Evolutionary conservation across 2,329 filamentous ascomycete genomes (phyloP).

Genomic region (Aspergillaceae sp.): DNA sequence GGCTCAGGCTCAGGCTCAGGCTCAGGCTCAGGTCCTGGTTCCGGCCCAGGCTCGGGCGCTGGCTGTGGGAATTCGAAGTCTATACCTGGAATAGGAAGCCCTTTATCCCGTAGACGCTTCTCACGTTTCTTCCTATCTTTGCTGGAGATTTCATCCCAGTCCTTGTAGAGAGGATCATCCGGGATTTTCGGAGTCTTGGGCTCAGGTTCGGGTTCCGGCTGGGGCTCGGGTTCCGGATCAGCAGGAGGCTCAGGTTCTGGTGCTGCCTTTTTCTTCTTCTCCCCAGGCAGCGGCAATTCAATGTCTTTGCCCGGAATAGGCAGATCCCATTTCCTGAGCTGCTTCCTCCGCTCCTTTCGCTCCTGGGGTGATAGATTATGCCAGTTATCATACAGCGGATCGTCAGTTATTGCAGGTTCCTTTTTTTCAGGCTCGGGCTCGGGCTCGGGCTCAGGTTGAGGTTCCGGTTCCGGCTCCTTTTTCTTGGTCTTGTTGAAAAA

Average conservation of each 20-base stretch:
- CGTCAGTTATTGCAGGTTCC: constrained; percentile 24
- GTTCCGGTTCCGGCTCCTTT: constrained; percentile 11
- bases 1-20: background rate
- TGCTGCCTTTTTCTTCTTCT: too few relatives aligned
- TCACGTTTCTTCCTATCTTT: background rate
- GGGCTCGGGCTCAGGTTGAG: constrained; percentile 16
- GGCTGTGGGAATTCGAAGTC: background rate
- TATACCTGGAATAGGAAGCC: background rate
- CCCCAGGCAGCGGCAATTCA: constrained; percentile 12
- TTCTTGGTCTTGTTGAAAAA: constrained; percentile 12
- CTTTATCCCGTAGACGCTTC: background rate
- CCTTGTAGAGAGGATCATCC: background rate
- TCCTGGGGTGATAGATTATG: constrained; percentile 30
- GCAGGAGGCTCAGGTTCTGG: constrained; percentile 18
- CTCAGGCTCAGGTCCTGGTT: background rate
- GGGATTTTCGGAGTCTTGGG: background rate
- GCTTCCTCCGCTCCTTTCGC: constrained; percentile 37
- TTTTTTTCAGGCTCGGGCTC: constrained; percentile 24
- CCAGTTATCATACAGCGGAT: constrained; percentile 30
- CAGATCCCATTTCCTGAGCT: constrained; percentile 18
- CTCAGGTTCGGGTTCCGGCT: constrained; percentile 22
- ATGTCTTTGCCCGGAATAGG: constrained; percentile 23
- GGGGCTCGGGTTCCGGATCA: constrained; percentile 21
- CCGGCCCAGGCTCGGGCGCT: background rate
- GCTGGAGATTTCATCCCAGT: too few relatives aligned